Conservation (phyloP, 495 filamentous ascomycete genomes). For the Glarea lozoyensis region DNA sequence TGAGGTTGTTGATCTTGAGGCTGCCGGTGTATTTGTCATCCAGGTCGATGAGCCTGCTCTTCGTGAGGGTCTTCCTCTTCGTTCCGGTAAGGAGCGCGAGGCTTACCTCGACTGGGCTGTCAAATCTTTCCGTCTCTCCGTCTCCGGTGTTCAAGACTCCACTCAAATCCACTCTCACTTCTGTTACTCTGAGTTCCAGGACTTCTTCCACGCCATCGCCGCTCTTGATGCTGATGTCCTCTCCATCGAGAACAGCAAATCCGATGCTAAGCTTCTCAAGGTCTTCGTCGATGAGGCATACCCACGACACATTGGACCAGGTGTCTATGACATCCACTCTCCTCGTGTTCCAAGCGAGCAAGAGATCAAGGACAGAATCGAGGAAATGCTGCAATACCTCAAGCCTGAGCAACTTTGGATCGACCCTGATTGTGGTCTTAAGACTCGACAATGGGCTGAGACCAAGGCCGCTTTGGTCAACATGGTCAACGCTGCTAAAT, state of each 20-base stretch:
- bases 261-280: constrained; percentile 95
- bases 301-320: constrained; percentile 93
- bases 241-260: constrained; percentile 99
- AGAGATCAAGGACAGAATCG: constrained; percentile 94
- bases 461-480: constrained; percentile 86
- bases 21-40: constrained; percentile 92
- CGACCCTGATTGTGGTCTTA: constrained; percentile 97
- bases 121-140: constrained; percentile 89
- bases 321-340: constrained; percentile 99
- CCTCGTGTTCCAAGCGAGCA: constrained; percentile 89
- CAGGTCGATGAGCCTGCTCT: constrained; percentile 99
- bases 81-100: constrained; percentile 81
- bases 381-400: constrained; percentile 94
- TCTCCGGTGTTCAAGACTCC: constrained; percentile 79
- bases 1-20: constrained; percentile 95
- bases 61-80: constrained; percentile 96
- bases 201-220: constrained; percentile 99
- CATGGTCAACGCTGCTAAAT: constrained; percentile 95
- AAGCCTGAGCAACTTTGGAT: constrained; percentile 95
- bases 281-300: constrained; percentile 97
- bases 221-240: constrained; percentile 97
- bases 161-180: constrained; percentile 99
- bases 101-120: constrained; percentile 96
- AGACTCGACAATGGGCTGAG: constrained; percentile 95
- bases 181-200: constrained; percentile 99